A percentile compares a stretch with the other conserved stretches of the same genome.
These are phyloP conservation scores for Ceratocystis ficicola DNA, from an alignment of 2,329 filamentous ascomycete genomes.

Conservation along the genomic window DNA sequence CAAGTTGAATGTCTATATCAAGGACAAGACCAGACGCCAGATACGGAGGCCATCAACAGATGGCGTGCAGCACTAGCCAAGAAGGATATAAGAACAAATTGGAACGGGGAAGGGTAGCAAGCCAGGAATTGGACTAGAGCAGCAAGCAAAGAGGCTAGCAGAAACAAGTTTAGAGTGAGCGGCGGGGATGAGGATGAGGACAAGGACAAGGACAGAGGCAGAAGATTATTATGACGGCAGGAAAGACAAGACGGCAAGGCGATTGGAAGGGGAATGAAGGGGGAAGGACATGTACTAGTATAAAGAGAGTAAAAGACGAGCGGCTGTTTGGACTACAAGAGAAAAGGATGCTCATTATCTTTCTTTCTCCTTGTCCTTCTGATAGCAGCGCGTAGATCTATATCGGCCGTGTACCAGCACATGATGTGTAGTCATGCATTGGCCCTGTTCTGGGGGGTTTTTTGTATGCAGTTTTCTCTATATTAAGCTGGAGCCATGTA, in stretches of 20 bases:
- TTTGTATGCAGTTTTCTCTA: neutral
- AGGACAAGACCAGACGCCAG: too few relatives aligned
- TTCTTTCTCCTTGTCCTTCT: neutral
- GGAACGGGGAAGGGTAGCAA: slow-evolving; percentile 7
- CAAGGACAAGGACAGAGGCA: slow-evolving; percentile 13
- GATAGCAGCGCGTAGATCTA: neutral
- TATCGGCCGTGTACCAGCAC: neutral
- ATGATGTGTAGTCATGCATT: neutral
- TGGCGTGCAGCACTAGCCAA: neutral
- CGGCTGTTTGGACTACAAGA: neutral
- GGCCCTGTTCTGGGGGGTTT: neutral
- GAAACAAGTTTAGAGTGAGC: neutral
- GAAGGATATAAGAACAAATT: neutral
- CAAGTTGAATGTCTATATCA: too few relatives aligned
- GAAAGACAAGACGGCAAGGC: too few relatives aligned
- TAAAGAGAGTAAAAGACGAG: neutral
- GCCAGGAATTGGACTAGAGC: neutral
- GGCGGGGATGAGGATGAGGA: slow-evolving; percentile 4
- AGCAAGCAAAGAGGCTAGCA: slow-evolving; percentile 18
- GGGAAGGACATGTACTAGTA: neutral
- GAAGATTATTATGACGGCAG: neutral
- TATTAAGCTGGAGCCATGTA: neutral
- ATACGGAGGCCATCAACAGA: too few relatives aligned
- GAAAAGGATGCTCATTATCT: neutral
- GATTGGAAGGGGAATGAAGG: too few relatives aligned